A percentile compares a stretch with the other conserved stretches of the same genome.
phyloP scores from a whole-genome alignment of 805 yeast genomes.

The Lachancea sp. region DNA sequence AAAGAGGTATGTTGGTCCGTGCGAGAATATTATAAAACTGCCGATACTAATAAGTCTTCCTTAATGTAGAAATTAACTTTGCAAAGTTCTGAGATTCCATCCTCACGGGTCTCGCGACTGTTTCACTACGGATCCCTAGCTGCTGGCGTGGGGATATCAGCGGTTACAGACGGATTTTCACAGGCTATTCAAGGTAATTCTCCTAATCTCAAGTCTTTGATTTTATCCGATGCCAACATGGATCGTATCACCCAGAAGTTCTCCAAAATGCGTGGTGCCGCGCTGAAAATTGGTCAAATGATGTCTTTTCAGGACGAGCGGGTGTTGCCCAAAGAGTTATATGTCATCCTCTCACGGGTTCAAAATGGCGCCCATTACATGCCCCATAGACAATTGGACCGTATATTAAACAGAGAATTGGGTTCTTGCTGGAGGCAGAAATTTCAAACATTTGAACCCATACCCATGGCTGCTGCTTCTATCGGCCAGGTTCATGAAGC shows the following conservation, averaged over 20 bases:
- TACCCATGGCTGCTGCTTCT: conserved; percentile 95
- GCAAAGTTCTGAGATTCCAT: conserved; percentile 63
- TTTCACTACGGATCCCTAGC: conserved; percentile 92
- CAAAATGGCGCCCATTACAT: conserved; percentile 94
- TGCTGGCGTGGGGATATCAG: conserved; percentile 83
- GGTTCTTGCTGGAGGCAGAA: conserved; percentile 71
- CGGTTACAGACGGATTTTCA: conserved; percentile 68
- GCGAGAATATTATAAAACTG: neutral
- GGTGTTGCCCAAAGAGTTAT: conserved; percentile 78
- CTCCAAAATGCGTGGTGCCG: conserved; percentile 97
- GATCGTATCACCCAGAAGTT: conserved; percentile 84
- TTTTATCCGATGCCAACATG: conserved; percentile 75
- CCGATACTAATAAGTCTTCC: neutral
- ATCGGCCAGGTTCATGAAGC: conserved; percentile 96
- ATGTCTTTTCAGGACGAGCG: conserved; percentile 88
- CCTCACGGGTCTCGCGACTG: conserved; percentile 77
- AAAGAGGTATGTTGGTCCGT: conserved; percentile 1
- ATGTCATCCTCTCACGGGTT: conserved; percentile 70
- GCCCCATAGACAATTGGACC: conserved; percentile 87
- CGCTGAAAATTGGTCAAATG: conserved; percentile 94
- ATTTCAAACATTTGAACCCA: conserved; percentile 71
- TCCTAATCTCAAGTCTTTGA: conserved; percentile 47
- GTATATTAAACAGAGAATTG: conserved; percentile 62
- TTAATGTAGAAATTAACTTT: conserved; percentile 10
- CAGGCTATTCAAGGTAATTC: conserved; percentile 53